phyloP scores from a whole-genome alignment of 352 stramenopile species.

The Pythium insidiosum region DNA sequence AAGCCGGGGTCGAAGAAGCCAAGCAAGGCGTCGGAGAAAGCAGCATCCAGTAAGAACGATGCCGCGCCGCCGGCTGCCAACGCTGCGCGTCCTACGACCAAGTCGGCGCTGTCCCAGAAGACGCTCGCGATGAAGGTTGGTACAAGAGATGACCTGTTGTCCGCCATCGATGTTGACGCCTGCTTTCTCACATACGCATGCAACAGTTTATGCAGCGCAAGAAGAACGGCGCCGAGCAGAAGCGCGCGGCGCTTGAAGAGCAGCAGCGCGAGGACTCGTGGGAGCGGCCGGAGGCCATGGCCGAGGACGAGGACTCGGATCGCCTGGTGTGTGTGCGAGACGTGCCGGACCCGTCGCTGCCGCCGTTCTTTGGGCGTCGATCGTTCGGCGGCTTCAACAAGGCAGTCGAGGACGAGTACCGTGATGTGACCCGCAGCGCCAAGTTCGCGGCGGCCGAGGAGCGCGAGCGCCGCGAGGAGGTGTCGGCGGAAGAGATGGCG shows the following conservation, averaged over 20 bases:
- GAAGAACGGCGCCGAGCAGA: constrained; percentile 48
- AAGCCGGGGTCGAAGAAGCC: constrained; percentile 19
- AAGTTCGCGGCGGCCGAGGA: constrained; percentile 58
- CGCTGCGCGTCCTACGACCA: constrained; percentile 24
- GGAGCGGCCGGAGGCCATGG: constrained; percentile 29
- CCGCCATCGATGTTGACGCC: not conserved
- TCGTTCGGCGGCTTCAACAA: constrained; percentile 83
- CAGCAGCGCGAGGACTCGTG: constrained; percentile 59
- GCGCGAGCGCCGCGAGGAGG: constrained; percentile 65
- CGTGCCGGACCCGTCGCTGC: constrained; percentile 63
- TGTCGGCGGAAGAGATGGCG: constrained; percentile 79
- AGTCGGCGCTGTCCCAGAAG: constrained; percentile 63
- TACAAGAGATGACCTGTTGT: not conserved
- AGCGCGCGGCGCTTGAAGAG: constrained; percentile 36
- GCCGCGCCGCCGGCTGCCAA: constrained; percentile 14
- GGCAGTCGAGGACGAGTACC: constrained; percentile 70
- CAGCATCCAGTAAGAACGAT: constrained; percentile 12
- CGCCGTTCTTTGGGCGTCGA: constrained; percentile 63
- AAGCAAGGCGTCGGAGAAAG: not conserved
- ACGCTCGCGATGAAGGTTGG: constrained; percentile 79
- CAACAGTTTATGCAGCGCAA: constrained; percentile 84
- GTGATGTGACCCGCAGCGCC: constrained; percentile 42
- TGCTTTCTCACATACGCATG: not conserved
- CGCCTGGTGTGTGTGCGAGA: constrained; percentile 45
- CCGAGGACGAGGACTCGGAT: constrained; percentile 15